These are phyloP conservation scores for Cryptosporidium sp. DNA, from an alignment of 169 alveolate species.

Conservation along the genomic window DNA sequence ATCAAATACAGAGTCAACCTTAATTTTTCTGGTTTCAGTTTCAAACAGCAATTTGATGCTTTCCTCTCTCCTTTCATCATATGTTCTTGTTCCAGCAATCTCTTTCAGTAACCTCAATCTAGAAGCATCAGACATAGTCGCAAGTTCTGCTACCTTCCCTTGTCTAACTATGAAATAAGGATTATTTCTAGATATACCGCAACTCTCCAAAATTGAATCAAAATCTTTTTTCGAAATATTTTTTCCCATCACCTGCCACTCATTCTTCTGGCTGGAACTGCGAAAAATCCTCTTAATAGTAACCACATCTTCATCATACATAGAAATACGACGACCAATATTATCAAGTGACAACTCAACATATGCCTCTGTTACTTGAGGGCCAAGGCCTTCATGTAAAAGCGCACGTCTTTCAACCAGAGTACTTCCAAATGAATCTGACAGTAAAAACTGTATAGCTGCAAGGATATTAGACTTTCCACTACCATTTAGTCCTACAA, in stretches of 20 bases:
- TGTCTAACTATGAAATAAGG: slow-evolving; percentile 87
- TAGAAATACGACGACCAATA: slow-evolving; percentile 81
- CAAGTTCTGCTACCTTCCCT: slow-evolving; percentile 83
- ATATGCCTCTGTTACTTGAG: slow-evolving; percentile 78
- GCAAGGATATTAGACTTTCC: slow-evolving; percentile 85
- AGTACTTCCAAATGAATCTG: slow-evolving; percentile 80
- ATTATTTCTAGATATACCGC: slow-evolving; percentile 84
- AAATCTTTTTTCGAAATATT: slow-evolving; percentile 83
- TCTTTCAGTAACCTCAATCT: slow-evolving; percentile 82
- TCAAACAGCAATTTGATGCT: slow-evolving; percentile 78
- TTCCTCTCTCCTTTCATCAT: slow-evolving; percentile 85
- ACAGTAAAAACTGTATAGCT: slow-evolving; percentile 82
- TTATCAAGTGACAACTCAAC: slow-evolving; percentile 85
- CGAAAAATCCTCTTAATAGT: slow-evolving; percentile 79
- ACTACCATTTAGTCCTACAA: slow-evolving; percentile 86
- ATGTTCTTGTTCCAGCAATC: slow-evolving; percentile 84
- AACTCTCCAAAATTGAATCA: slow-evolving; percentile 82
- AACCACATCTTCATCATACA: slow-evolving; percentile 80
- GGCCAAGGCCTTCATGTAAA: slow-evolving; percentile 84
- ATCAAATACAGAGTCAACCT: slow-evolving; percentile 79
- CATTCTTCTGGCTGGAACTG: slow-evolving; percentile 81
- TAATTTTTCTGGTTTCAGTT: slow-evolving; percentile 79
- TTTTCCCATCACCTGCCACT: slow-evolving; percentile 81
- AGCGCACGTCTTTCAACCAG: slow-evolving; percentile 81
- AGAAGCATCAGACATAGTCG: slow-evolving; percentile 84